Evolutionary conservation across 1,284 basidiomycete genomes (phyloP), one percentile per base, ranked within the genome.

Genomic region (Cryptococcus floricola): DNA sequence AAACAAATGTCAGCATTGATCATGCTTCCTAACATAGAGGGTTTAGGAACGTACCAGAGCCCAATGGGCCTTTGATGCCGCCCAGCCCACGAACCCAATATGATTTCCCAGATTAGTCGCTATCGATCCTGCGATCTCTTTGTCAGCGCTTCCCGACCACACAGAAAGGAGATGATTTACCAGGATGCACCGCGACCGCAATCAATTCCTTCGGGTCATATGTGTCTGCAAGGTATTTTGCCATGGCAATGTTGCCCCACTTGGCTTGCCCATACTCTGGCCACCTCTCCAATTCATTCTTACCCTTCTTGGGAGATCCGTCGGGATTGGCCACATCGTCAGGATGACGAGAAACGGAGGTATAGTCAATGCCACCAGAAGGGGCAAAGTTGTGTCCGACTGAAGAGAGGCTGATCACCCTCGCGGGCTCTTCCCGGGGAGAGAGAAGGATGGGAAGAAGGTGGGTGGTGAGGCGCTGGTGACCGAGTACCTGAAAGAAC

Each of bases 401-500:
- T 0, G 82, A 85, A 0, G 81, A 77, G 7, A 79, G 76, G 50
- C 76, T 75, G 55, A 85, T 71, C 19, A 87, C 75, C 14, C 84
- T 78, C 0, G 78, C 72, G 28, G 80, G 78, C 5, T 48, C 34
- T 14, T 50, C 48, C 8, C 63, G 63, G 12, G 44, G 13, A 58
- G n/a, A 76, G n/a, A 80, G 64, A 8, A 85, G 78, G 1, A 76
- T 65, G 1, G 84, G 83, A 12, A 85, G 66, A 48, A 86, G 80
- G 12, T 80, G 72, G 25, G 75, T 72, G 14, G 82, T 82, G 45
- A 85, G 74, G 51, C 79, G 80, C 61, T 80, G 82, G 70, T 66
- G 67, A 62, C 80, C 81, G 23, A 85, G 67, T 31, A 80, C 78
- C 68, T 68, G 39, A 19, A 25, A 12, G 18, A 13, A 31, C 1